These are phyloP conservation scores for Cetradonia linearis DNA, from an alignment of 495 filamentous ascomycete genomes.

Conservation along the genomic window DNA sequence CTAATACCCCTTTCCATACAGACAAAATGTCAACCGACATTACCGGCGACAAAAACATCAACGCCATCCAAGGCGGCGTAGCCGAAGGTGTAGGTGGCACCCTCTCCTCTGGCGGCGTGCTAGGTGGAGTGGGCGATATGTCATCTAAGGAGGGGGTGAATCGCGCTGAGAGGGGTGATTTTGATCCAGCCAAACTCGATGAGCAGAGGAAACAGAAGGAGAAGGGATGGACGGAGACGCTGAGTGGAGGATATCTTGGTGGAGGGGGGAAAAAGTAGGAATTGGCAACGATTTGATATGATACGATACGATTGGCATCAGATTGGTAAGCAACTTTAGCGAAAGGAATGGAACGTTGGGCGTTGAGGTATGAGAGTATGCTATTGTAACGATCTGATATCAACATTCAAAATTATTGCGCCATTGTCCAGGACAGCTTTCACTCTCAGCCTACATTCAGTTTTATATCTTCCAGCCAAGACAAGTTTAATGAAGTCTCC, in stretches of 20 bases:
- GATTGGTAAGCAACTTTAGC: neutral
- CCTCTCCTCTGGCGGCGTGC: conserved; percentile 47
- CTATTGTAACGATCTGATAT: neutral
- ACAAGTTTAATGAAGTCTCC: neutral
- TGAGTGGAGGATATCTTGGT: conserved; percentile 8
- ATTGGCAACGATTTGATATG: neutral
- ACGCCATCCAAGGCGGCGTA: conserved; percentile 48
- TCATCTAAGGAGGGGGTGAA: conserved; percentile 48
- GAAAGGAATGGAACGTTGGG: neutral
- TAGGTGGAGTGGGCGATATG: conserved; percentile 44
- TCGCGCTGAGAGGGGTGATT: conserved; percentile 46
- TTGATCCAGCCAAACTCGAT: conserved; percentile 27
- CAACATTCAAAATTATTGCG: neutral
- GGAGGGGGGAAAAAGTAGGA: neutral
- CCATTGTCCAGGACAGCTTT: neutral
- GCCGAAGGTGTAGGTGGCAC: conserved; percentile 44
- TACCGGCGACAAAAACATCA: conserved; percentile 45
- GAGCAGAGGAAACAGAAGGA: conserved; percentile 18
- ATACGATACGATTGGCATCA: neutral
- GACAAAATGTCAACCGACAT: conserved; percentile 53
- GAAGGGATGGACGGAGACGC: conserved; percentile 21
- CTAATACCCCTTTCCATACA: conserved; percentile 23
- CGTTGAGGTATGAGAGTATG: neutral
- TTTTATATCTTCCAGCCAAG: neutral
- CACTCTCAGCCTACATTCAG: neutral